Percentiles rank a stretch among this genome's conserved stretches.
Evolutionary conservation across 805 yeast genomes (phyloP).

Genomic region (Lipomyces yamanashiensis): DNA sequence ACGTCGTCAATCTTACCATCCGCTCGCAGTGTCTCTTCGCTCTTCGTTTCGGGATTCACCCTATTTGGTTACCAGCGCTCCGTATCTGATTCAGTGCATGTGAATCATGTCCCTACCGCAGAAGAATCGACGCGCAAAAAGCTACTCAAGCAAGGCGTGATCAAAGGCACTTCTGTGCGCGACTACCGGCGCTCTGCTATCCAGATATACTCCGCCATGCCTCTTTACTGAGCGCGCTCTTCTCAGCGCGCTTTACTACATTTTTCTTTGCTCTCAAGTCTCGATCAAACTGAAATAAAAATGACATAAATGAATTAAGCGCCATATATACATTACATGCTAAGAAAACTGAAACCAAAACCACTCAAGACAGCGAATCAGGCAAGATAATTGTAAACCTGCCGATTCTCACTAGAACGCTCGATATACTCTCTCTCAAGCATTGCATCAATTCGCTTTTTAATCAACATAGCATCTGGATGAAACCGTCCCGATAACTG

Average conservation of each 20-base stretch:
- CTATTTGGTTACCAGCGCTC: no score
- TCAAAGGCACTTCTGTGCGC: constrained; percentile 1
- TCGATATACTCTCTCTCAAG: constrained; percentile 81
- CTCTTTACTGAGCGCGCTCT: neutral
- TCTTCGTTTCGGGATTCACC: neutral
- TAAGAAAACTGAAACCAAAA: neutral
- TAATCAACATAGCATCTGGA: constrained; percentile 69
- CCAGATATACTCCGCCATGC: constrained; percentile 15
- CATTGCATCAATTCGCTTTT: constrained; percentile 72
- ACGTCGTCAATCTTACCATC: neutral
- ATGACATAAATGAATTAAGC: no score
- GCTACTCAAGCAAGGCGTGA: neutral
- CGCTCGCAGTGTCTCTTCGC: neutral
- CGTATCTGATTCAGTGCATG: neutral
- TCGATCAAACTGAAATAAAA: neutral
- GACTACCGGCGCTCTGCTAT: constrained; percentile 8
- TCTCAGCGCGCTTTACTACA: neutral
- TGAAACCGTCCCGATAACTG: constrained; percentile 67
- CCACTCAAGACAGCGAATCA: constrained; percentile 36
- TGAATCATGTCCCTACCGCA: neutral
- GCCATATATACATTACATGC: neutral
- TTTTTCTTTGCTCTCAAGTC: neutral
- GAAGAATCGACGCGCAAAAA: neutral
- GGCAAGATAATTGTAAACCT: constrained; percentile 71
- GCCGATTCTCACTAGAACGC: constrained; percentile 65